Percentiles rank a stretch among this genome's conserved stretches.
phyloP scores from a whole-genome alignment of 2,329 filamentous ascomycete species.

The Penicillium olsonii region DNA sequence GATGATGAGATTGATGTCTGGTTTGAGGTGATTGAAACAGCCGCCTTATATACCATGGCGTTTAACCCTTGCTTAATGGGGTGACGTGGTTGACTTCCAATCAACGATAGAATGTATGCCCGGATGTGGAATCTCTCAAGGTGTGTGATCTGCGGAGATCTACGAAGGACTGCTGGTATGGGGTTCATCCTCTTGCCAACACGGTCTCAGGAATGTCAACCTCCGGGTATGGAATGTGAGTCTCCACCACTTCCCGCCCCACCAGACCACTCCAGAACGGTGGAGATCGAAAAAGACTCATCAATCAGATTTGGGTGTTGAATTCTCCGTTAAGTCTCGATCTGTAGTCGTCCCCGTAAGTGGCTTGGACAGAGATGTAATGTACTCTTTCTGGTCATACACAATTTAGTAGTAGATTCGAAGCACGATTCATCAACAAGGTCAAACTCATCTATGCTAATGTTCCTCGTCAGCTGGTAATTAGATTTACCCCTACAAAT shows the following conservation, averaged over 20 bases:
- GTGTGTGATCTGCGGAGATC: background rate
- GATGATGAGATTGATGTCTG: background rate
- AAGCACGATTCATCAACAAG: too few species aligned
- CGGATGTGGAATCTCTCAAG: background rate
- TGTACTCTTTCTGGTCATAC: background rate
- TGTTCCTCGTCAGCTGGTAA: too few species aligned
- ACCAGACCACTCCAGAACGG: background rate
- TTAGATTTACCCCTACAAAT: too few species aligned
- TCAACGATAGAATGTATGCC: background rate
- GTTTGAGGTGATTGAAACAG: background rate
- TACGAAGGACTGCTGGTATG: background rate
- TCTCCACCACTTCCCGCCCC: background rate
- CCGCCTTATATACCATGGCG: background rate
- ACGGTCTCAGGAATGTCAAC: background rate
- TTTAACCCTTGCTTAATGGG: background rate
- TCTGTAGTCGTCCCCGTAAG: background rate
- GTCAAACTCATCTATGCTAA: too few species aligned
- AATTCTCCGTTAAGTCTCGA: background rate
- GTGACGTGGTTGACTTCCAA: background rate
- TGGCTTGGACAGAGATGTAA: background rate
- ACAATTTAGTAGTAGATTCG: background rate
- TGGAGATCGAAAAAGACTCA: background rate
- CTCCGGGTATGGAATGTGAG: conserved; percentile 1
- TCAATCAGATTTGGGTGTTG: background rate
- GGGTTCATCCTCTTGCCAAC: background rate